Evolutionary conservation across 345 rosid species (phyloP).

Genomic region (Raphanus raphanistrum): DNA sequence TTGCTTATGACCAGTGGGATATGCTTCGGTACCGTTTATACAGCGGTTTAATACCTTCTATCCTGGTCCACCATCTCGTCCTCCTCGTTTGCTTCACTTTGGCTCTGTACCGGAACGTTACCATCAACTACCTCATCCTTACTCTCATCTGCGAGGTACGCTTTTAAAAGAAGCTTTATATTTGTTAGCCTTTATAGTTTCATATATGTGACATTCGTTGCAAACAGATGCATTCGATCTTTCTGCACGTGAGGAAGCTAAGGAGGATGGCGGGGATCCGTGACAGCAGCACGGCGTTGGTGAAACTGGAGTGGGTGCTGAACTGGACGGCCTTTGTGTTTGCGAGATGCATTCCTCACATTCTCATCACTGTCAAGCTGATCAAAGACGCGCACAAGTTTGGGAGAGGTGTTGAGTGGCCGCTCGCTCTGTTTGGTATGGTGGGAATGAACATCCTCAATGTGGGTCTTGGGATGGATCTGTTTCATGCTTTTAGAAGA

Average conservation of each 20-base stretch:
- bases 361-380: conserved; percentile 72
- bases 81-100: conserved; percentile 88
- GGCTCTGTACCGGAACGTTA: conserved; percentile 75
- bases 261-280: conserved; percentile 88
- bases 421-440: conserved; percentile 86
- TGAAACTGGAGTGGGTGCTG: conserved; percentile 73
- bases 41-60: conserved; percentile 77
- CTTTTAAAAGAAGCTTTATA: too few relatives aligned
- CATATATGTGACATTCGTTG: background rate
- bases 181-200: too few relatives aligned
- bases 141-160: conserved; percentile 81
- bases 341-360: conserved; percentile 58
- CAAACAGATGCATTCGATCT: conserved; percentile 80
- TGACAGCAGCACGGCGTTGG: conserved; percentile 54
- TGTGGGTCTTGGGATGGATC: conserved; percentile 70
- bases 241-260: conserved; percentile 80
- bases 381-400: conserved; percentile 70
- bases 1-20: conserved; percentile 94
- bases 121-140: conserved; percentile 85
- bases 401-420: conserved; percentile 69
- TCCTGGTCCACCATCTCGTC: conserved; percentile 74
- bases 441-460: conserved; percentile 82
- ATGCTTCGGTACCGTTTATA: conserved; percentile 77
- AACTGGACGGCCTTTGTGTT: conserved; percentile 68
- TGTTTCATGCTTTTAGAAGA: conserved; percentile 65